phyloP scores from a whole-genome alignment of 2,329 filamentous ascomycete species.

The Paraconiothyrium sp. region DNA sequence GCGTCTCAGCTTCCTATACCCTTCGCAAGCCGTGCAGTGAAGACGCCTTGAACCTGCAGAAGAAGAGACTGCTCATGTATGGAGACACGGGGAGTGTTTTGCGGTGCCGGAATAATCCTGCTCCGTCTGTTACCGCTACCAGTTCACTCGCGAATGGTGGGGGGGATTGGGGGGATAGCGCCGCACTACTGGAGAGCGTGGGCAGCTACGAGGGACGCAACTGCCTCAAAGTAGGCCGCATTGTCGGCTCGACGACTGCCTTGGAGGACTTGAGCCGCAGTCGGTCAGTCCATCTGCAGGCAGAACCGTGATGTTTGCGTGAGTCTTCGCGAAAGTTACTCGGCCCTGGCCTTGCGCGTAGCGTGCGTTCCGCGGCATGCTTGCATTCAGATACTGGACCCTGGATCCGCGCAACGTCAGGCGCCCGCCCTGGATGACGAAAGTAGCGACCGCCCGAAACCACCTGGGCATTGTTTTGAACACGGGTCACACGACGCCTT shows the following conservation, averaged over 20 bases:
- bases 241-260: too few relatives aligned
- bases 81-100: neutral
- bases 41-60: neutral
- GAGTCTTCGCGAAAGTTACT: neutral
- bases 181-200: neutral
- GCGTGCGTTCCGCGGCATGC: neutral
- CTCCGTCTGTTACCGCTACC: slow-evolving; percentile 9
- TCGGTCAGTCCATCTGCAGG: neutral
- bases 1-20: neutral
- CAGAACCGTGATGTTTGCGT: neutral
- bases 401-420: slow-evolving; percentile 6
- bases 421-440: slow-evolving; percentile 10
- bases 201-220: too few relatives aligned
- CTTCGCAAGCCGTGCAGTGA: neutral
- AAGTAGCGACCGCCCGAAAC: slow-evolving; percentile 1
- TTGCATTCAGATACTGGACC: neutral
- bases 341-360: neutral
- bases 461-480: neutral
- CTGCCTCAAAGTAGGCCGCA: too few relatives aligned
- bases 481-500: slow-evolving; percentile 10
- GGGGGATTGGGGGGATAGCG: neutral
- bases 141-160: neutral
- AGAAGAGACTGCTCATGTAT: neutral
- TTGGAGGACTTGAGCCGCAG: neutral
- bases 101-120: neutral